Conservation (phyloP, 345 rosid genomes). For the Gossypium arboreum region DNA sequence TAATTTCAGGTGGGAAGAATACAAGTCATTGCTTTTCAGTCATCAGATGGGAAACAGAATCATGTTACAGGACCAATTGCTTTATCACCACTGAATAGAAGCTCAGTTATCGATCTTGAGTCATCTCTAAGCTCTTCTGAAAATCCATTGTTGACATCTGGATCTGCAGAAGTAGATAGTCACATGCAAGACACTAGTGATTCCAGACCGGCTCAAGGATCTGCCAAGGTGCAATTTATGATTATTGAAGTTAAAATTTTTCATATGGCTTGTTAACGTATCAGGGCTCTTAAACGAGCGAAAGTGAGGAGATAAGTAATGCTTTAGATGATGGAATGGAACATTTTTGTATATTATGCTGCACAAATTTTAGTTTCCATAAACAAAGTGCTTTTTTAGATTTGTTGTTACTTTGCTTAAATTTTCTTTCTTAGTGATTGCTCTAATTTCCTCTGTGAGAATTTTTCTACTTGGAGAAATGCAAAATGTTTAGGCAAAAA, state of each 20-base stretch:
- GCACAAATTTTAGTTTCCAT: background rate
- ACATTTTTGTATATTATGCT: background rate
- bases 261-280: background rate
- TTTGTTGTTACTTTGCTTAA: background rate
- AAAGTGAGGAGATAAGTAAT: background rate
- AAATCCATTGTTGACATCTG: conserved; percentile 38
- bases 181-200: conserved; percentile 68
- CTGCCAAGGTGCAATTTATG: conserved; percentile 47
- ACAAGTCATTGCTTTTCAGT: conserved; percentile 96
- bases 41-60: conserved; percentile 78
- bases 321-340: background rate
- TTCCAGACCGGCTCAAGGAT: conserved; percentile 42
- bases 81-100: conserved; percentile 48
- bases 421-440: background rate
- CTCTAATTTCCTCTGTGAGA: background rate
- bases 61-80: conserved; percentile 42
- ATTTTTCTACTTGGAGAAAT: background rate
- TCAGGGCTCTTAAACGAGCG: background rate
- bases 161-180: conserved; percentile 39
- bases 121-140: conserved; percentile 80
- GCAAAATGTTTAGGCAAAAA: background rate
- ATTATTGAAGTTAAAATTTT: conserved; percentile 29
- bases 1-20: conserved; percentile 83
- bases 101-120: conserved; percentile 59
- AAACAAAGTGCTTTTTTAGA: background rate